Base-by-base conservation (phyloP, 1,284 basidiomycete genomes). In the Malassezia pachydermatis region DNA sequence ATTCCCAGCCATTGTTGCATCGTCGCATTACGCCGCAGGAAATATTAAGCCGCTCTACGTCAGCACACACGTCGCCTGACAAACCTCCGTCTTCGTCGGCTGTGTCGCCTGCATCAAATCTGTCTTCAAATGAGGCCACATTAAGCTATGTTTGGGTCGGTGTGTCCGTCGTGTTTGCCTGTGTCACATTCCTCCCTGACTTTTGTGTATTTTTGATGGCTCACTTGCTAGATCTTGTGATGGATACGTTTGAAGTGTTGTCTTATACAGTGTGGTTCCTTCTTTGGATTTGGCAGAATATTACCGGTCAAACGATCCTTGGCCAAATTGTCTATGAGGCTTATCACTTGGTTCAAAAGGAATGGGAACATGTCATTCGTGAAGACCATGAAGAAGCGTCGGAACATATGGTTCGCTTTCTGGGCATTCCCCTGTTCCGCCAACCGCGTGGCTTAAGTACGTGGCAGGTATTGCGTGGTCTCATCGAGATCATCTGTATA, bases 341-440 rank as follows among this genome's bases (percentile, higher is more conserved):
- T 0, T 67, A 67, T 39, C 20, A 45, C 23, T 55, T 70, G 22
- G 57, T 70, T 17, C 51, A 62, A 43, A 51, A 39, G 16, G 67
- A 70, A 36, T 70, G 67, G 67, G 55, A 60, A n/a, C 57, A 57
- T 4, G 67, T 70, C 2, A 58, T 59, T 1, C 23, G 48, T 11
- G 67, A 70, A 40, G 67, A 70, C 37, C 67, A 70, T 51, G 67
- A 70, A 37, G 57, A 50, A 37, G 54, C 54, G n/a, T 54, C 55
- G 2, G 51, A 55, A 8, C 55, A 51, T 20, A 40, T 37, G 11
- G 19, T 37, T 7, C 46, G 43, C 32, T 20, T 33, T 16, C 30
- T 22, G 2, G 50, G 45, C 14, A 32, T 33, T 10, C 45, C 34
- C 4, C 46, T 51, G 2, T 28, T 46, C n/a, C 41, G 32, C 3